These are phyloP conservation scores for Cercospora zeina DNA, from an alignment of 2,329 filamentous ascomycete genomes.

Conservation along the genomic window DNA sequence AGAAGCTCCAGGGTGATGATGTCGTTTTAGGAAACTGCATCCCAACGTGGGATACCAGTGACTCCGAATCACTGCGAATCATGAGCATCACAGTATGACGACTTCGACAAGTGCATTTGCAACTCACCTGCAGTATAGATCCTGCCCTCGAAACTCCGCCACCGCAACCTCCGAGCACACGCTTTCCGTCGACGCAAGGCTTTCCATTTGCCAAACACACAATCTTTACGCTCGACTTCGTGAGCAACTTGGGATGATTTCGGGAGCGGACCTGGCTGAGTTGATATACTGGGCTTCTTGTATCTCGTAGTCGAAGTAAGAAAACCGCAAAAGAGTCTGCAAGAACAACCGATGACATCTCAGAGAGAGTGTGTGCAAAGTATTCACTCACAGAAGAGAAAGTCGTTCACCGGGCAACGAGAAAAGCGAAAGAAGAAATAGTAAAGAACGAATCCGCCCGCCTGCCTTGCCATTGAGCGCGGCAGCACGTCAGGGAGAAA, in stretches of 20 bases:
- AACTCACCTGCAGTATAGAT: constrained; percentile 12
- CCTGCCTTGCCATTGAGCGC: constrained; percentile 6
- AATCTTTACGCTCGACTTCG: constrained; percentile 1
- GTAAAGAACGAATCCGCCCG: not conserved
- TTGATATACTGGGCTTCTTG: not conserved
- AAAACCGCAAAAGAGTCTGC: constrained; percentile 6
- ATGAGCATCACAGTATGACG: not conserved
- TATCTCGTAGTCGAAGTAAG: constrained; percentile 2
- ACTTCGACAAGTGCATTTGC: not conserved
- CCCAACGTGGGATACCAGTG: constrained; percentile 8
- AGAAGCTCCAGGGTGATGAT: constrained; percentile 12
- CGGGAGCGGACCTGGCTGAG: constrained; percentile 5
- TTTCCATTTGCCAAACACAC: constrained; percentile 14
- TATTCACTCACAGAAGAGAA: constrained; percentile 16
- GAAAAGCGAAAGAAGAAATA: constrained; percentile 5
- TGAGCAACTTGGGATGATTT: constrained; percentile 7
- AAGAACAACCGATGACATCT: constrained; percentile 14
- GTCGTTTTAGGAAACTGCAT: constrained; percentile 1
- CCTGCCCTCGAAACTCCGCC: constrained; percentile 2
- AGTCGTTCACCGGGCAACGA: constrained; percentile 16
- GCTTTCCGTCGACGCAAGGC: constrained; percentile 7
- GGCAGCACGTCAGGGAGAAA: constrained; percentile 1
- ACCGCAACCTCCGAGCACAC: constrained; percentile 10
- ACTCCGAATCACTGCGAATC: constrained; percentile 1
- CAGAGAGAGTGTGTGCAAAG: not conserved